Evolutionary conservation across 352 stramenopile species (phyloP), one percentile per base, ranked within the genome.

Genomic region (Phytophthora pinifolia): DNA sequence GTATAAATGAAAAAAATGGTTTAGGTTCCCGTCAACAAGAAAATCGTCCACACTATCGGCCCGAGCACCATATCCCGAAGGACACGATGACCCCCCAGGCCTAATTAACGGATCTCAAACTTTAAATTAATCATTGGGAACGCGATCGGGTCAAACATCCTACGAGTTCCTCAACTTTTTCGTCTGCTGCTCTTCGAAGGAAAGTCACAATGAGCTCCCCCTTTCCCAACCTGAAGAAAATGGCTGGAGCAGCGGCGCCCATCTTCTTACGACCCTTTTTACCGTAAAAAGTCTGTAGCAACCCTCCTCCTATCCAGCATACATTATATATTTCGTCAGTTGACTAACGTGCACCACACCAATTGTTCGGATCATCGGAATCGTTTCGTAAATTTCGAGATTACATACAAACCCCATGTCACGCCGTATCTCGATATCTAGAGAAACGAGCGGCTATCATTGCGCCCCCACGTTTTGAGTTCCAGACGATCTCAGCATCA

Each of bases 81-180:
- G 61, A 32, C 38, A 44, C 47, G 44, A 65, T 70, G 60, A 67
- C 56, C 60, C 60, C 58, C 58, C 46, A 67, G 54, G 37, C 46
- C 48, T 73, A 53, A 86, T 86, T 86, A 41, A 81, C 79, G 76
- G 79, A 84, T 89, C 79, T 89, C 79, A 89, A 89, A 89, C 79
- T 89, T 89, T 87, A 70, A 70, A 68, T 46, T 86, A 87, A 89
- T 89, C 79, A 89, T 76, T 54, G 74, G 76, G 79, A 74, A 64
- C 20, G 15, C 44, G 15, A 29, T 9, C 3, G 39, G 14, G 27
- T 18, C 12, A 17, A 34, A 46, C 12, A 27, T 27, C 22, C 6
- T 29, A 22, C 20, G 3, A 22, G 20, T 22, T 22, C 20, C 20
- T 22, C 20, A 12, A 31, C 39, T 46, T 7, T 27, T 35, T 12